Conservation (phyloP, 352 stramenopile species). For the Phytophthora cryptogea region DNA sequence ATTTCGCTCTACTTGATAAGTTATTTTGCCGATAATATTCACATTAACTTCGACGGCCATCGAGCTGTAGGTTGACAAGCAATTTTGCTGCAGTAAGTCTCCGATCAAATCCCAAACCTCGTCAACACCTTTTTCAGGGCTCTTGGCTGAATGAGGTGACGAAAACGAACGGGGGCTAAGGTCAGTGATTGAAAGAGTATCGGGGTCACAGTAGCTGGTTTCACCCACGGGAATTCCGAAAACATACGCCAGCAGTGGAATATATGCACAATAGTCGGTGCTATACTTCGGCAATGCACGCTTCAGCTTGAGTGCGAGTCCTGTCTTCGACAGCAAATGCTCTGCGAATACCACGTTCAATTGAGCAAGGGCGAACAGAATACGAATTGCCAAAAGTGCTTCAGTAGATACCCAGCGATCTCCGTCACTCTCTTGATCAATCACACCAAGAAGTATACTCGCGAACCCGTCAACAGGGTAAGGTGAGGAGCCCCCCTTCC, state of each 20-base stretch:
- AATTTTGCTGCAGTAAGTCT: slow-evolving; percentile 57
- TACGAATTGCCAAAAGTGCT: slow-evolving; percentile 45
- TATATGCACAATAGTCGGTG: slow-evolving; percentile 53
- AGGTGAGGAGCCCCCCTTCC: neutral
- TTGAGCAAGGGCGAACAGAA: slow-evolving; percentile 70
- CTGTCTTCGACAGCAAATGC: slow-evolving; percentile 40
- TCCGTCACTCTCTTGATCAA: slow-evolving; percentile 35
- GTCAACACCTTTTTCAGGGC: slow-evolving; percentile 41
- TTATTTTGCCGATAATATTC: slow-evolving; percentile 53
- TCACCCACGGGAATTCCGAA: slow-evolving; percentile 61
- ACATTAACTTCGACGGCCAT: slow-evolving; percentile 41
- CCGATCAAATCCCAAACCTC: slow-evolving; percentile 73
- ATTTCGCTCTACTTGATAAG: slow-evolving; percentile 50
- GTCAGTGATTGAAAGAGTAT: slow-evolving; percentile 15
- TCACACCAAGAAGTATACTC: slow-evolving; percentile 57
- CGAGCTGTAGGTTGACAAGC: slow-evolving; percentile 17
- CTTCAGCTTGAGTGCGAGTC: slow-evolving; percentile 47
- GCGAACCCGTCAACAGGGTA: slow-evolving; percentile 44
- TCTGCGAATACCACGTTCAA: slow-evolving; percentile 49
- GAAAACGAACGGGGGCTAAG: slow-evolving; percentile 31
- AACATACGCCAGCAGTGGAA: slow-evolving; percentile 65
- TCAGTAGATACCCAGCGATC: slow-evolving; percentile 42
- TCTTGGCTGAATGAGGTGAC: slow-evolving; percentile 23
- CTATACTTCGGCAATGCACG: slow-evolving; percentile 48
- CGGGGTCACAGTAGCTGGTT: slow-evolving; percentile 58